A percentile compares a stretch with the other conserved stretches of the same genome.
Evolutionary conservation across 257 asterid species (phyloP).

Genomic region (Ilex asprella): DNA sequence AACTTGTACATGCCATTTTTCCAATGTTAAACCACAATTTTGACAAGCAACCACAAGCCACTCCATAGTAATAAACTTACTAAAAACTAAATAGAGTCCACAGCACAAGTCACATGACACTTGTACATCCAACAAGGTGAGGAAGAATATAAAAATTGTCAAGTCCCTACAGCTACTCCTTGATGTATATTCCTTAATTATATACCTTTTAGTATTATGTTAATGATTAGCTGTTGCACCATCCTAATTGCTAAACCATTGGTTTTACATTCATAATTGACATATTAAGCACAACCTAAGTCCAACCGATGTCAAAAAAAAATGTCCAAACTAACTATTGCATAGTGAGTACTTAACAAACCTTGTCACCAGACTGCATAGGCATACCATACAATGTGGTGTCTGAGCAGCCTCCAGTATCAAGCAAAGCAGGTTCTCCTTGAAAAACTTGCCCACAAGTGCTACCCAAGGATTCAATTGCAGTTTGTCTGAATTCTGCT

Average conservation of each 20-base stretch:
- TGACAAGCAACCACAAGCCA: too few species aligned
- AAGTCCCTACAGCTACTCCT: too few species aligned
- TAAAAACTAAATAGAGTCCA: not conserved
- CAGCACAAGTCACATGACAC: not conserved
- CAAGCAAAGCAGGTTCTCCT: slow-evolving; percentile 9
- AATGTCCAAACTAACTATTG: not conserved
- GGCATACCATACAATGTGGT: slow-evolving; percentile 3
- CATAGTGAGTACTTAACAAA: slow-evolving; percentile 1
- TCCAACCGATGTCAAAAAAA: too few species aligned
- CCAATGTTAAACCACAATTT: too few species aligned
- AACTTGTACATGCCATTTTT: too few species aligned
- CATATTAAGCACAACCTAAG: too few species aligned
- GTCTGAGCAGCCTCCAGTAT: slow-evolving; percentile 15
- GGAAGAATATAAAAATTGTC: not conserved
- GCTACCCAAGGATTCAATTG: slow-evolving; percentile 11
- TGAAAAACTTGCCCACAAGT: slow-evolving; percentile 12
- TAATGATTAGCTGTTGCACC: too few species aligned
- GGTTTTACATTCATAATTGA: too few species aligned
- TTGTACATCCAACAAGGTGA: not conserved
- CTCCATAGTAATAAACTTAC: too few species aligned
- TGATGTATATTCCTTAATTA: too few species aligned
- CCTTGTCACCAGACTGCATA: slow-evolving; percentile 18
- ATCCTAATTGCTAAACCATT: too few species aligned
- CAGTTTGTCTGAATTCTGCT: slow-evolving; percentile 11
- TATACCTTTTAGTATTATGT: too few species aligned